Evolutionary conservation across 176 grass and related monocot genomes (phyloP), one percentile per base, ranked within the genome.

Genomic region (Microstegium vimineum): DNA sequence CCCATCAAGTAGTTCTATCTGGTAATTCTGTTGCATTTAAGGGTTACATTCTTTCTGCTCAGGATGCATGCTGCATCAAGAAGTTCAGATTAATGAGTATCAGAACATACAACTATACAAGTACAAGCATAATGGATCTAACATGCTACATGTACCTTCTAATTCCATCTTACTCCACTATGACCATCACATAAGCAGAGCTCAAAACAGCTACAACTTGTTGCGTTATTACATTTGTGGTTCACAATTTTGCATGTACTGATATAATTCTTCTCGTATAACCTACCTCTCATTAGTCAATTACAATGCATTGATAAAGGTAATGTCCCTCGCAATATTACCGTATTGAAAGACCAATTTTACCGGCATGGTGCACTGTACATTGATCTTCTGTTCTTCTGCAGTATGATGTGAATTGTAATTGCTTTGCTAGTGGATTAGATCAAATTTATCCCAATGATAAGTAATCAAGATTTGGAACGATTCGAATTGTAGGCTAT

Each of bases 1-100:
- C 96, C 0, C 96, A 98, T 40, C 93, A 98, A 93, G 93, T 98
- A 57, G 37, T 98, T 80, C 85, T 98, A 73, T 86, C 90, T 18
- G 90, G 96, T 93, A 90, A 79, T 57, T 36, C 22, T 15, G 6
- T 31, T 43, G 16, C 16, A 61, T 0, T 63, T 63, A 30, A 16
- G 25, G 16, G 17, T 31, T 20, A 15, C 3, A 20, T 52, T 54
- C 20, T 31, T 70, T 70, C 13, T 6, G 32, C 9, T 51, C 6
- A 36, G 7, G 45, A 62, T 71, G 22, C 26, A 40, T 62, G 28
- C 54, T 38, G 30, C 75, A 36, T 36, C 30, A 42, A 69, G 8
- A 27, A 67, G 46, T 15, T 51, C 4, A 54, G 31, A 41, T 41
- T 13, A 42, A 28, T 56, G 33, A 41, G 34, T 59, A 81, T 64